phyloP scores from a whole-genome alignment of 306 rosid genomes.

The Calophaca sinica region DNA sequence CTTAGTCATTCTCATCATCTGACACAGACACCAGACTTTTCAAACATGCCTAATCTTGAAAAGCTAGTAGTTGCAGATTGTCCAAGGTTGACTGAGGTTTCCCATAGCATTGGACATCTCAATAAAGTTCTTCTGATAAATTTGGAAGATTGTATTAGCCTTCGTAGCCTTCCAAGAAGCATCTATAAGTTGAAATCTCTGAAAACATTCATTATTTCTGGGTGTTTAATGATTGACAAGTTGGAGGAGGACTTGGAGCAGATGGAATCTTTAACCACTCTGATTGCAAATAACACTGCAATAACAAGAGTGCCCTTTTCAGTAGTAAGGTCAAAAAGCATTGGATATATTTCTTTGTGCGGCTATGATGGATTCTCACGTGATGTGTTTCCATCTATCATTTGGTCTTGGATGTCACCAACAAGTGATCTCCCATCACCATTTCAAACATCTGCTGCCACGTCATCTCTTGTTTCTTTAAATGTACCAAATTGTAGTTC shows the following conservation, averaged over 20 bases:
- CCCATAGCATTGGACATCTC: conserved; percentile 42
- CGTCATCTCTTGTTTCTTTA: neutral
- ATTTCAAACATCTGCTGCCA: neutral
- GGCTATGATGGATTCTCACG: conserved; percentile 42
- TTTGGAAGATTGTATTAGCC: conserved; percentile 40
- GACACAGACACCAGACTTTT: conserved; percentile 48
- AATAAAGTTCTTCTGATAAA: conserved; percentile 23
- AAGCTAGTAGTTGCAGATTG: conserved; percentile 47
- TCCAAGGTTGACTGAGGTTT: conserved; percentile 19
- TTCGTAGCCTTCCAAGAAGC: conserved; percentile 40
- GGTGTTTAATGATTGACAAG: conserved; percentile 47
- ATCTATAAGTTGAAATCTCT: conserved; percentile 48
- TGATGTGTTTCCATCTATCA: conserved; percentile 38
- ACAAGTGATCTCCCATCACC: neutral
- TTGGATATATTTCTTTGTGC: conserved; percentile 45
- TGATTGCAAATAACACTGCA: conserved; percentile 48
- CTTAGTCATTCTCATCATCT: conserved; percentile 50
- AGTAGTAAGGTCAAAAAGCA: conserved; percentile 28
- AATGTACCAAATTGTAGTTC: neutral
- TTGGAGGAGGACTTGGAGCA: conserved; percentile 43
- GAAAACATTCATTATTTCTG: conserved; percentile 42
- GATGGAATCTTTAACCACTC: conserved; percentile 39
- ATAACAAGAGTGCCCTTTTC: conserved; percentile 46
- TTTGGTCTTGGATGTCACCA: conserved; percentile 50
- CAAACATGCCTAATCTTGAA: conserved; percentile 51